These are phyloP conservation scores for Fusarium pilosicola DNA, from an alignment of 2,329 filamentous ascomycete genomes.

Conservation along the genomic window DNA sequence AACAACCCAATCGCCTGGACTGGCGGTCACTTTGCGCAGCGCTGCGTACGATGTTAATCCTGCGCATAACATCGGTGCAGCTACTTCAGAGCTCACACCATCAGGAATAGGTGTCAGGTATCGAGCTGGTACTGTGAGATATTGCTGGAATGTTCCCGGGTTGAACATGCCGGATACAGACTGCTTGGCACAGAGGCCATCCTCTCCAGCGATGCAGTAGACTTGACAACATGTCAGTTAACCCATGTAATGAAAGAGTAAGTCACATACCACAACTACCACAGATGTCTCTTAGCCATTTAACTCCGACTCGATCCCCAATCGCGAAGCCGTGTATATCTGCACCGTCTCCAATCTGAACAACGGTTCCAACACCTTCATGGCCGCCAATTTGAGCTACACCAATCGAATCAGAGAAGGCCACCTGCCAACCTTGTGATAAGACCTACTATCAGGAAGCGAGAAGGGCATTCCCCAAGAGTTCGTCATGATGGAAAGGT, in stretches of 20 bases:
- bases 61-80: neutral
- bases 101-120: neutral
- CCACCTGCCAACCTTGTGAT: accelerated
- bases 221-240: neutral
- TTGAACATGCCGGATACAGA: neutral
- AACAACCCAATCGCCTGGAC: neutral
- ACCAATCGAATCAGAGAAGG: accelerated
- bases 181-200: neutral
- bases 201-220: neutral
- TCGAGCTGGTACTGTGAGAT: neutral
- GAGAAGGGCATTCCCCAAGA: neutral
- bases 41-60: neutral
- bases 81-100: neutral
- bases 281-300: neutral
- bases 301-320: neutral
- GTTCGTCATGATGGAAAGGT: neutral
- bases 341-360: neutral
- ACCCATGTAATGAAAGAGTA: accelerated
- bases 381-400: neutral
- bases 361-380: neutral
- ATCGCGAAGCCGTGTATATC: neutral
- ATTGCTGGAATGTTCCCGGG: neutral
- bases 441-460: neutral
- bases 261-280: neutral
- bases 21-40: accelerated